Conservation (phyloP, 2,329 filamentous ascomycete genomes). For the Neopestalotiopsis sp. region DNA sequence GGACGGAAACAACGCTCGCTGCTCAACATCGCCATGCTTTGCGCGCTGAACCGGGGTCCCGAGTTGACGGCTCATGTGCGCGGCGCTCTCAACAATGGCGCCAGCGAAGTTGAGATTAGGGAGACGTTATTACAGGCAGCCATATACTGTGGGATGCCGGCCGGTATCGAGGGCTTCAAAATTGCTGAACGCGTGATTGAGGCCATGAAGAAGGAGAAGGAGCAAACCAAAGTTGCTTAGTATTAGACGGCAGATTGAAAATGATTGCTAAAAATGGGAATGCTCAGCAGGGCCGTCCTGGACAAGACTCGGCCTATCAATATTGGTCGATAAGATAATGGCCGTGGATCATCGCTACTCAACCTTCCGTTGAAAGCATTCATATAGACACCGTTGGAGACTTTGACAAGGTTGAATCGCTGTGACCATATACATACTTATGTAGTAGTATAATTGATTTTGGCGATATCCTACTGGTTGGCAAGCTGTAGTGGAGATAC, state of each 20-base stretch:
- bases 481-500: neutral
- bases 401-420: neutral
- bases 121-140: conserved; percentile 7
- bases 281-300: no score
- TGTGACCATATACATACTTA: neutral
- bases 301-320: no score
- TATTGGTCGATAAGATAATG: no score
- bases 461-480: neutral
- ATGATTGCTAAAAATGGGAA: neutral
- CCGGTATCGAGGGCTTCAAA: conserved; percentile 6
- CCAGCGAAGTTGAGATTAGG: conserved; percentile 55
- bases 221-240: neutral
- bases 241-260: neutral
- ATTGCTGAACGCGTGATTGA: neutral
- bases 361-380: neutral
- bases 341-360: no score
- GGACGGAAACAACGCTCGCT: conserved; percentile 63
- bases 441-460: neutral
- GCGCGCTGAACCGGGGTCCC: conserved; percentile 60
- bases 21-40: conserved; percentile 68
- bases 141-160: conserved; percentile 10
- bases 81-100: conserved; percentile 65
- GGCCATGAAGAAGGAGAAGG: neutral
- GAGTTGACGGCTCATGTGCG: conserved; percentile 66
- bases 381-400: neutral